These are phyloP conservation scores for Ceratocystis cacaofunesta DNA, from an alignment of 2,329 filamentous ascomycete species.

Conservation along the genomic window DNA sequence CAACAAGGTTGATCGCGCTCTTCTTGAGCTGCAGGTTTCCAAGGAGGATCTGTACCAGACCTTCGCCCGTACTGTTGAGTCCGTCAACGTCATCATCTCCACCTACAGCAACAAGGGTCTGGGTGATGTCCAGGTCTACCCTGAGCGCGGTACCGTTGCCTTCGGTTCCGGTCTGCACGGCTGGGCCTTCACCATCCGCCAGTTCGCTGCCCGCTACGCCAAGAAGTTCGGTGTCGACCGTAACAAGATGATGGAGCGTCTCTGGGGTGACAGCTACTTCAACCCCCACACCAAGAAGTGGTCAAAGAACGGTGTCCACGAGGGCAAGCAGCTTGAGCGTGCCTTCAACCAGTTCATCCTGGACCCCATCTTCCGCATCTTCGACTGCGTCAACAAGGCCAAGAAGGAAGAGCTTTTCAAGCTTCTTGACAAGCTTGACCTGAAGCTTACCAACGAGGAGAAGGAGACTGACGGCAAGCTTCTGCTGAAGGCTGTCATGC, in stretches of 20 bases:
- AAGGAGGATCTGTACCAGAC: conserved; percentile 99
- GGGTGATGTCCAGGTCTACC: conserved; percentile 97
- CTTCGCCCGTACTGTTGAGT: conserved; percentile 98
- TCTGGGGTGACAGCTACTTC: conserved; percentile 99
- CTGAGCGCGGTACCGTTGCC: conserved; percentile 90
- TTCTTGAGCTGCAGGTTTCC: conserved; percentile 94
- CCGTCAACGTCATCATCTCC: conserved; percentile 98
- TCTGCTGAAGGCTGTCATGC: conserved; percentile 95
- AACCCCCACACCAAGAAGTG: conserved; percentile 99
- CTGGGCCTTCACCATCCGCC: conserved; percentile 98
- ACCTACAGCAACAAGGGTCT: conserved; percentile 96
- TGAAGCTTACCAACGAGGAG: conserved; percentile 80
- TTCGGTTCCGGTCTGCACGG: conserved; percentile 99
- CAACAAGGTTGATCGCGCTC: conserved; percentile 99
- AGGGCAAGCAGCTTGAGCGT: conserved; percentile 87
- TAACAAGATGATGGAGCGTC: conserved; percentile 99
- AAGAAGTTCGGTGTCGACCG: conserved; percentile 99
- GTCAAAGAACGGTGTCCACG: conserved; percentile 72
- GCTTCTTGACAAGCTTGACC: conserved; percentile 82
- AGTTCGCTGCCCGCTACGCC: conserved; percentile 89
- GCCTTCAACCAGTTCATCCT: conserved; percentile 99
- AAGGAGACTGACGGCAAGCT: conserved; percentile 92
- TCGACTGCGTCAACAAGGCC: conserved; percentile 92
- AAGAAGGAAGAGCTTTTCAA: conserved; percentile 81
- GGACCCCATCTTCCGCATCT: conserved; percentile 99